These are phyloP conservation scores for Adiantum capillusveneris DNA, from an alignment of 75 land plant species.

Conservation along the genomic window DNA sequence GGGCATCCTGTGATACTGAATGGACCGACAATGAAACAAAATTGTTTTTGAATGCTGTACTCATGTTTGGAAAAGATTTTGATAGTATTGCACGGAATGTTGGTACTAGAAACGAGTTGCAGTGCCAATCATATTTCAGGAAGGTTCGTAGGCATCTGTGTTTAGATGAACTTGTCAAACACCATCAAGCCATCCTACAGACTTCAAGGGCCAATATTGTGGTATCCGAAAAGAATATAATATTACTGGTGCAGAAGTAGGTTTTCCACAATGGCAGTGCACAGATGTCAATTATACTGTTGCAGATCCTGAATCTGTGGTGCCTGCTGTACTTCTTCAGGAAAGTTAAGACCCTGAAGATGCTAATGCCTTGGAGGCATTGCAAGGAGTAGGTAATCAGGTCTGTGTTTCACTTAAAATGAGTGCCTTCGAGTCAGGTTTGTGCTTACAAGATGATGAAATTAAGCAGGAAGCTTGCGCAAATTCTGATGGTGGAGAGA, in stretches of 20 bases:
- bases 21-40: conserved; percentile 43
- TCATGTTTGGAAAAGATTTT: conserved; percentile 41
- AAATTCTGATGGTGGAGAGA: background rate
- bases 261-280: no score
- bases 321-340: no score
- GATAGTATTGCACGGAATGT: conserved; percentile 29
- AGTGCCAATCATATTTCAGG: conserved; percentile 47
- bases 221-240: background rate
- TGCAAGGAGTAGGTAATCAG: no score
- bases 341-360: no score
- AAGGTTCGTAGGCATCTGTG: conserved; percentile 39
- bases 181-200: conserved; percentile 10
- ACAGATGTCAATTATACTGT: no score
- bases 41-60: conserved; percentile 28
- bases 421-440: background rate
- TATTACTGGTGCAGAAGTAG: no score
- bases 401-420: no score
- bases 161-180: conserved; percentile 33
- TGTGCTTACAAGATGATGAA: background rate
- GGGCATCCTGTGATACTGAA: no score
- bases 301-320: no score
- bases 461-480: background rate
- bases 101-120: conserved; percentile 27
- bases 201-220: conserved; percentile 7
- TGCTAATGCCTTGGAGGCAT: no score